Conservation (phyloP, 2,329 filamentous ascomycete species). For the Botrytis medusae region DNA sequence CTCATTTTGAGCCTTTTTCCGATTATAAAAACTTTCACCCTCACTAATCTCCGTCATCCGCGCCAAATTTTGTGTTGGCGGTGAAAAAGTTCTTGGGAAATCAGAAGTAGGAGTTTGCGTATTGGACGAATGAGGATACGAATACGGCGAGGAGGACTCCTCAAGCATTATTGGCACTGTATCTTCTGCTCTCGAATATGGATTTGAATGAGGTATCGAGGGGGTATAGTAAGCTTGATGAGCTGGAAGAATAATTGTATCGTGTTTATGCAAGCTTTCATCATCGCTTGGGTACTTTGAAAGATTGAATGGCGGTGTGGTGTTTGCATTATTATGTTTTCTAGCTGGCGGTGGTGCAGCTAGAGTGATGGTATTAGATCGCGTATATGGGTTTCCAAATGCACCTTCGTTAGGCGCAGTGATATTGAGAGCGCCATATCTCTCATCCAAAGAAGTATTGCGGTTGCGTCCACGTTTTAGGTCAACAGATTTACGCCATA, state of each 20-base stretch:
- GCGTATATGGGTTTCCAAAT: background rate
- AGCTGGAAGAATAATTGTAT: background rate
- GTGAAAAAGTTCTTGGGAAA: background rate
- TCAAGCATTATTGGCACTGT: background rate
- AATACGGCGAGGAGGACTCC: background rate
- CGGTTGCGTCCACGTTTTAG: background rate
- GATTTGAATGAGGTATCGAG: background rate
- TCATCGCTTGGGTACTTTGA: constrained; percentile 6
- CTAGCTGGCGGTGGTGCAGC: background rate
- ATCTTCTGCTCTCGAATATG: background rate
- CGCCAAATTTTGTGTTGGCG: background rate
- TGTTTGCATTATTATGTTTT: background rate
- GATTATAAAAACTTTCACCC: background rate
- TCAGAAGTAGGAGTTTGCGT: background rate
- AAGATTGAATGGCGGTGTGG: background rate
- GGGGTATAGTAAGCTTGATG: constrained; percentile 10
- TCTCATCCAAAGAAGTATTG: constrained; percentile 10
- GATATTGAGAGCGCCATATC: constrained; percentile 17
- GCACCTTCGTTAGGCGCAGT: constrained; percentile 16
- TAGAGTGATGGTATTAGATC: constrained; percentile 6
- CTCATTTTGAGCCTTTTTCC: background rate
- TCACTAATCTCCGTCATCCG: background rate
- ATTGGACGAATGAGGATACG: background rate
- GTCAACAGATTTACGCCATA: background rate
- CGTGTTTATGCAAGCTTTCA: background rate